Conservation (phyloP, 169 alveolate genomes). For the Perkinsus olseni region DNA sequence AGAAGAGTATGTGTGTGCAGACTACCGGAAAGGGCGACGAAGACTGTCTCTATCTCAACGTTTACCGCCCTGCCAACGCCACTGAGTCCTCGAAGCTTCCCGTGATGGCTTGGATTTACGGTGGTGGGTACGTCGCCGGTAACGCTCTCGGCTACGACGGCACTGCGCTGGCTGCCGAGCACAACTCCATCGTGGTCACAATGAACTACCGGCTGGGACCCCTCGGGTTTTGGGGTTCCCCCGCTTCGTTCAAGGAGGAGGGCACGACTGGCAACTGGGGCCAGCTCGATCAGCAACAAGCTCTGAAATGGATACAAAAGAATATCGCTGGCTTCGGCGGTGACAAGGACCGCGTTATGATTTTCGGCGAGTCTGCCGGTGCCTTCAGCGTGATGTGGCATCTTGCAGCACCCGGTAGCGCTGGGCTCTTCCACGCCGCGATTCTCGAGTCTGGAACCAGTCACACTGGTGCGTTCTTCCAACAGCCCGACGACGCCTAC, state of each 20-base stretch:
- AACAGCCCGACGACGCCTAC: background rate
- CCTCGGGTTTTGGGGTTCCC: slow-evolving; percentile 24
- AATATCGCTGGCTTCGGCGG: slow-evolving; percentile 46
- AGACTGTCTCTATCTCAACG: background rate
- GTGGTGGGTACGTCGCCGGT: background rate
- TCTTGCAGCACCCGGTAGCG: slow-evolving; percentile 22
- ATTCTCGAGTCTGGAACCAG: background rate
- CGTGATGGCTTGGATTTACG: background rate
- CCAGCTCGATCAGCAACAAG: slow-evolving; percentile 45
- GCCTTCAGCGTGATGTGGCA: slow-evolving; percentile 36
- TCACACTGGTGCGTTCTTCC: background rate
- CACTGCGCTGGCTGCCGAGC: background rate
- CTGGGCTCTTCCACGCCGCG: background rate
- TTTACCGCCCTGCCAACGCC: background rate
- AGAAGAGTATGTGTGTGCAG: background rate
- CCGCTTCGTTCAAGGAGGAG: background rate
- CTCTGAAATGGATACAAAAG: slow-evolving; percentile 46
- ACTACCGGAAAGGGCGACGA: background rate
- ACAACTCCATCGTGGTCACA: slow-evolving; percentile 32
- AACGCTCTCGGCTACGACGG: background rate
- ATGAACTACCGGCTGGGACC: slow-evolving; percentile 40
- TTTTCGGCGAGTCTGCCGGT: slow-evolving; percentile 48
- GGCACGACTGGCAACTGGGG: slow-evolving; percentile 34
- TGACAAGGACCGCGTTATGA: slow-evolving; percentile 33
- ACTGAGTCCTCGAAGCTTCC: background rate